Conservation (phyloP, 345 rosid genomes). For the Populus euphratica region DNA sequence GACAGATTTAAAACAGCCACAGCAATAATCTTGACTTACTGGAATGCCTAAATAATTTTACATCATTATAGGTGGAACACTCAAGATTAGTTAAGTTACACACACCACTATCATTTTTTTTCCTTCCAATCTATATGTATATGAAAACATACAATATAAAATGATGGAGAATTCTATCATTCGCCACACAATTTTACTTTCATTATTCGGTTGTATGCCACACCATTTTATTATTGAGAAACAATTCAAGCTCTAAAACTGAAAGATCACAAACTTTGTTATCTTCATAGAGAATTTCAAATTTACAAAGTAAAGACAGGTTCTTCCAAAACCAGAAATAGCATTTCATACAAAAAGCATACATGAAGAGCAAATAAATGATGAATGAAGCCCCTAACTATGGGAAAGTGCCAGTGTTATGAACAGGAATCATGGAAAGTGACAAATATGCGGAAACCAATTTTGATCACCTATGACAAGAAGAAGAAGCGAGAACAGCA, state of each 20-base stretch:
- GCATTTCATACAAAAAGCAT: not conserved
- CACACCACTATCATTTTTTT: not conserved
- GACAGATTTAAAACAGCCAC: not conserved
- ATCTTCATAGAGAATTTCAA: not conserved
- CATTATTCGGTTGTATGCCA: not conserved
- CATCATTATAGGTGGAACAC: not conserved
- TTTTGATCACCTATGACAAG: too few relatives aligned
- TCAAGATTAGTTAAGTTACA: not conserved
- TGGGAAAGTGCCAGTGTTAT: not conserved
- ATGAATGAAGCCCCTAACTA: not conserved
- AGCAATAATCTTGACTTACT: not conserved
- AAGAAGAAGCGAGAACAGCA: not conserved
- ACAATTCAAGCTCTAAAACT: slow-evolving; percentile 5
- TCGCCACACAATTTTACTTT: not conserved
- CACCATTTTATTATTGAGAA: not conserved
- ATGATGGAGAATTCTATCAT: not conserved
- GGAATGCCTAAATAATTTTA: not conserved
- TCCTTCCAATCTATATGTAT: not conserved
- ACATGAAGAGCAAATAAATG: not conserved
- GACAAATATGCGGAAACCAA: not conserved
- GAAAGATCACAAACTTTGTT: not conserved
- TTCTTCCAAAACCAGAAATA: not conserved
- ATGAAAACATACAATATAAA: not conserved
- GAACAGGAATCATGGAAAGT: not conserved
- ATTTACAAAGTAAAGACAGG: not conserved